These are phyloP conservation scores for Hypoxylon sp. DNA, from an alignment of 2,329 filamentous ascomycete species.

Conservation along the genomic window DNA sequence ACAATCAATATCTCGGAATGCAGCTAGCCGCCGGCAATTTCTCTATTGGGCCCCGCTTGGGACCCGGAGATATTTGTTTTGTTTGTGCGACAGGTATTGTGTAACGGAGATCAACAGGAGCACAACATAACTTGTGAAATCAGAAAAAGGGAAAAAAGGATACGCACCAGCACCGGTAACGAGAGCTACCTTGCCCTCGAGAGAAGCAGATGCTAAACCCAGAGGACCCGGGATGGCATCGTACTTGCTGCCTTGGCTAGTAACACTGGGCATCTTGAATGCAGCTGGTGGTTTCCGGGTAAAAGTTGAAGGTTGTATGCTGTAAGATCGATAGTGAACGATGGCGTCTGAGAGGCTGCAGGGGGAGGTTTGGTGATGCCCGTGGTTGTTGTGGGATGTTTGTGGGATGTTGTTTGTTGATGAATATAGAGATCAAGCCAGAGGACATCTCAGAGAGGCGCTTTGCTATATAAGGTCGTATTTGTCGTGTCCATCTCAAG, in stretches of 20 bases:
- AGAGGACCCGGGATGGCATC: conserved; percentile 59
- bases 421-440: conserved; percentile 3
- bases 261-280: conserved; percentile 56
- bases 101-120: background rate
- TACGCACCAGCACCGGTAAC: conserved; percentile 59
- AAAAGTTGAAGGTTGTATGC: background rate
- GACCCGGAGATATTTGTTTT: conserved; percentile 3
- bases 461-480: conserved; percentile 27
- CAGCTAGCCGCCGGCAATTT: conserved; percentile 19
- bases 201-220: conserved; percentile 58
- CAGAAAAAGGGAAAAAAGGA: background rate
- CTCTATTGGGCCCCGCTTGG: background rate
- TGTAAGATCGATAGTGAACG: conserved; percentile 1
- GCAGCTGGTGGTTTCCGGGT: background rate
- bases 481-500: conserved; percentile 10
- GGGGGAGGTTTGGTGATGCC: background rate
- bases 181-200: conserved; percentile 58
- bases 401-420: conserved; percentile 7
- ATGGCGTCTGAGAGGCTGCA: conserved; percentile 5
- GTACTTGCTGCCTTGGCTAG: conserved; percentile 52
- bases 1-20: conserved; percentile 19
- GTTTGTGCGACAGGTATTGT: background rate
- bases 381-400: conserved; percentile 11
- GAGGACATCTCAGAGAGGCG: conserved; percentile 8
- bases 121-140: background rate